Evolutionary conservation across 768 basidiomycete species (phyloP), one percentile per base, ranked within the genome.

Genomic region (Lactarius vividus): DNA sequence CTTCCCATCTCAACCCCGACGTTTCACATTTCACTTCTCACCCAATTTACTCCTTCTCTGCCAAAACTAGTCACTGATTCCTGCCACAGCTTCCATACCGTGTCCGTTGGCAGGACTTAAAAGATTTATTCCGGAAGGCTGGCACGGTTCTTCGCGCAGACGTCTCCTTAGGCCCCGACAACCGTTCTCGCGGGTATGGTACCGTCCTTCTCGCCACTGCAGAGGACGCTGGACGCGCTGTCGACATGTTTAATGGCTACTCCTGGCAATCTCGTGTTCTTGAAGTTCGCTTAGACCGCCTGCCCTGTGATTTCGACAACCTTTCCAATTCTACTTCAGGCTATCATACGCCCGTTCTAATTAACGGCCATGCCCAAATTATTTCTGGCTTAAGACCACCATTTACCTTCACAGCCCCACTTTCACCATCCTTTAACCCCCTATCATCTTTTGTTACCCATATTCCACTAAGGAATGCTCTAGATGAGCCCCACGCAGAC

Each of bases 41-140:
- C 56, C 40, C 20, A 20, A 29, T 55, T 26, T 56, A 33, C 15
- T 40, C 31, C 3, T 18, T 40, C 35, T 42, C 49, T 42, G 7
- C 31, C n/a, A 40, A 37, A 39, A 46, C 49, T 33, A 42, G 33
- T n/a, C 3, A 20, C 26, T 62, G 28, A 54, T 55, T 28, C 23
- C 42, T 20, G 42, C 57, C 23, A 60, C 71, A 96, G 94, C 85
- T 99, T 29, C 97, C 97, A 0, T 98, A 96, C 77, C 84, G 96
- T 67, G 96, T 98, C 44, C 87, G 97, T 62, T 99, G 97, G 97
- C 97, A 99, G 79, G 97, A 99, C 79, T 85, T 99, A 68, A 98
- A 99, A 72, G 96, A 99, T 75, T 85, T 99, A 60, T 98, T 99
- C 77, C 87, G 96, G 42, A 91, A 92, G 70, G 92, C 96, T 7